A percentile compares a stretch with the other conserved stretches of the same genome.
Evolutionary conservation across 805 yeast species (phyloP).

Genomic region (Ogataea minuta): DNA sequence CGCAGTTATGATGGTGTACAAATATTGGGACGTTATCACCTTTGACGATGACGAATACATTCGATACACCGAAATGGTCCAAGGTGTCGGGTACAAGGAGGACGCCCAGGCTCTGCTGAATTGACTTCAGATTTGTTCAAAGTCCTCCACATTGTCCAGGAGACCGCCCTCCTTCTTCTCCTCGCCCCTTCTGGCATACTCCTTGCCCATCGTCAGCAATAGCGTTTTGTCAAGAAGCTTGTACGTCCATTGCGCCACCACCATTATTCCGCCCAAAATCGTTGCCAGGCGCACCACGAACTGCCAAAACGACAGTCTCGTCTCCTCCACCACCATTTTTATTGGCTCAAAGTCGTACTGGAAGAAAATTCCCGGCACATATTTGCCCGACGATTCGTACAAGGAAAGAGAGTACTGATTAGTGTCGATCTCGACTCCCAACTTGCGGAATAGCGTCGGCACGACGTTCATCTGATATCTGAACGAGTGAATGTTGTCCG

Average conservation of each 20-base stretch:
- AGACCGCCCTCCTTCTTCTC: conserved; percentile 40
- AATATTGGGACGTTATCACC: conserved; percentile 95
- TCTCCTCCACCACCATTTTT: conserved; percentile 64
- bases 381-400: conserved; percentile 24
- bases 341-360: conserved; percentile 89
- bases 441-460: conserved; percentile 70
- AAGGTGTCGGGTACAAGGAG: conserved; percentile 19
- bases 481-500: conserved; percentile 47
- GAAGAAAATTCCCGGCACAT: conserved; percentile 76
- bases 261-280: conserved; percentile 76
- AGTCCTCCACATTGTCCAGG: conserved; percentile 28
- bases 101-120: conserved; percentile 18
- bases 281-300: conserved; percentile 79
- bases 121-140: conserved; percentile 25
- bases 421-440: conserved; percentile 75
- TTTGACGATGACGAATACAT: conserved; percentile 89
- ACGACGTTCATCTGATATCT: conserved; percentile 76
- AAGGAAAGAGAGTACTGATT: conserved; percentile 79
- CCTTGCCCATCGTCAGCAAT: conserved; percentile 55
- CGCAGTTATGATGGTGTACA: conserved; percentile 91
- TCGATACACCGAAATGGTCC: conserved; percentile 29
- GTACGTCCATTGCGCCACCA: conserved; percentile 66
- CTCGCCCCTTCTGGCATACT: conserved; percentile 46
- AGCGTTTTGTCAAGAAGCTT: conserved; percentile 55
- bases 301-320: conserved; percentile 70